These are phyloP conservation scores for Coemansia sp. DNA, from an alignment of 192 early-diverging fungal genomes.

Conservation along the genomic window DNA sequence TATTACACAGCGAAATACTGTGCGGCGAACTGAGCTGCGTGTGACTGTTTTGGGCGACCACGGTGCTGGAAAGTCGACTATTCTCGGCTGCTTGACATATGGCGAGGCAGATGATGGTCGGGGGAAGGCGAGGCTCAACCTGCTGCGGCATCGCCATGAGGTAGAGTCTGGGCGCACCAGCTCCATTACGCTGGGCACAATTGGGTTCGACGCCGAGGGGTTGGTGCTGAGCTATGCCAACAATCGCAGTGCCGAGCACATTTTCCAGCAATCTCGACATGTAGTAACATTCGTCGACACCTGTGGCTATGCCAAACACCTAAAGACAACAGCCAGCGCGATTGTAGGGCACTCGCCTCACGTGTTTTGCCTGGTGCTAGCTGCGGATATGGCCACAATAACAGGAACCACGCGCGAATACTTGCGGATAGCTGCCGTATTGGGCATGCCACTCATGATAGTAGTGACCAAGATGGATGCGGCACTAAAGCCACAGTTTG, in stretches of 20 bases:
- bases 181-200: conserved; percentile 79
- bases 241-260: conserved; percentile 75
- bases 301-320: conserved; percentile 84
- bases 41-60: conserved; percentile 81
- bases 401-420: conserved; percentile 75
- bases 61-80: conserved; percentile 81
- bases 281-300: conserved; percentile 86
- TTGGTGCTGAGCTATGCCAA: conserved; percentile 73
- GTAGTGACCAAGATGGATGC: conserved; percentile 85
- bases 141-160: conserved; percentile 89
- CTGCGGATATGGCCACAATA: conserved; percentile 64
- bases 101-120: conserved; percentile 81
- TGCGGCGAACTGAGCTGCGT: conserved; percentile 75
- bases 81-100: conserved; percentile 79
- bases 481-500: conserved; percentile 57
- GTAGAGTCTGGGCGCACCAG: conserved; percentile 90
- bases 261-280: conserved; percentile 70
- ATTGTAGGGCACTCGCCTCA: conserved; percentile 86
- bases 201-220: conserved; percentile 77
- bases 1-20: conserved; percentile 61
- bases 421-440: conserved; percentile 71
- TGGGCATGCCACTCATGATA: conserved; percentile 81
- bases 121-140: conserved; percentile 78
- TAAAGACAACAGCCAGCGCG: conserved; percentile 89
- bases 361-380: conserved; percentile 80